Evolutionary conservation across 2,329 filamentous ascomycete genomes (phyloP), one percentile per base, ranked within the genome.

Genomic region (Penicillium vulpinum): DNA sequence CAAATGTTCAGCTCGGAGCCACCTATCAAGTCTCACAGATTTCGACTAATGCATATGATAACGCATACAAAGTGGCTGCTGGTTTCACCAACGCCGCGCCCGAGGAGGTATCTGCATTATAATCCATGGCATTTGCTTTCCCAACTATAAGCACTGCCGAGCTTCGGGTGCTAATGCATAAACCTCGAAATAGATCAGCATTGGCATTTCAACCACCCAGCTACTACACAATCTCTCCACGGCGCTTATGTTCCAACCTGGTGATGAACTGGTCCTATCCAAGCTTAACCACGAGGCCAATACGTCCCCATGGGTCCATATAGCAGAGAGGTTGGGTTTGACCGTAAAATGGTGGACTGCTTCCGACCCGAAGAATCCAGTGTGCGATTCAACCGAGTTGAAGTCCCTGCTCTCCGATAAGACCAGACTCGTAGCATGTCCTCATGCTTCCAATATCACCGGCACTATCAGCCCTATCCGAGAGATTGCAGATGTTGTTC

Each of bases 271-370:
- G 47, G 77, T 94, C 59, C 68, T 92, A 11, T 91, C 88, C 0
- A 82, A 82, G 55, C 77, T 91, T 53, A 89, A 92, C 70, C 89
- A 93, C 67, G 90, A 92, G 75, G 87, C 89, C 36, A 91, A 92
- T 69, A 85, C 90, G 55, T 84, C 87, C 1, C 81, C 89, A 0
- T 93, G 89, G 90, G 75, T 90, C 0, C 82, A 85, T 48, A 80
- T 92, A 26, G 89, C 89, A 2, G 73, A 81, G 29, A 80, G 82
- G 15, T 80, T 85, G 44, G 80, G 82, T 4, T 77, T 90, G 6
- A 81, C 74, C 0, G 70, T 92, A 43, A 90, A 87, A 67, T 91
- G 88, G 88, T 92, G 89, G 88, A 75, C 74, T 21, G 83, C 84
- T 3, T 64, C 70, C 13, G 65, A 75, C 56, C 74, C 73, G 24